Evolutionary conservation across 805 yeast genomes (phyloP).

Genomic region (Komagataella populi): DNA sequence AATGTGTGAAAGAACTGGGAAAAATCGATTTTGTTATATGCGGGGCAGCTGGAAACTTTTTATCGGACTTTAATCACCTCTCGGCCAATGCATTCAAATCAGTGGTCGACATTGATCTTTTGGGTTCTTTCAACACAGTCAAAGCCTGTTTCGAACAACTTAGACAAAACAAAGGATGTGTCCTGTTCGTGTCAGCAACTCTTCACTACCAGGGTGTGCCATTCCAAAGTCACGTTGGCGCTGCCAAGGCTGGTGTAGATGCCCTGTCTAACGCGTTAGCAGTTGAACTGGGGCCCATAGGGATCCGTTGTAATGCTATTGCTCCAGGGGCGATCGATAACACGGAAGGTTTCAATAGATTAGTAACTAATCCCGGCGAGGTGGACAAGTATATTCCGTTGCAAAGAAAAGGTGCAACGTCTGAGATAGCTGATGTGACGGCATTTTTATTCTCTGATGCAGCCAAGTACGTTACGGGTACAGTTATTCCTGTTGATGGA

Average conservation of each 20-base stretch:
- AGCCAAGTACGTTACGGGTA: slow-evolving; percentile 65
- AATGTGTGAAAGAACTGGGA: slow-evolving; percentile 58
- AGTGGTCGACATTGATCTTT: slow-evolving; percentile 73
- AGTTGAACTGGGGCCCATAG: slow-evolving; percentile 84
- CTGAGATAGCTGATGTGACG: slow-evolving; percentile 81
- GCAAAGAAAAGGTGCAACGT: slow-evolving; percentile 54
- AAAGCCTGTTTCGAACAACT: slow-evolving; percentile 69
- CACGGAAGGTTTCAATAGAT: slow-evolving; percentile 74
- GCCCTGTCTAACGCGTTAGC: slow-evolving; percentile 76
- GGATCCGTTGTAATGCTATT: slow-evolving; percentile 68
- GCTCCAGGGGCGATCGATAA: slow-evolving; percentile 88
- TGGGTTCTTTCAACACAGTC: slow-evolving; percentile 83
- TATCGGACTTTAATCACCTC: slow-evolving; percentile 65
- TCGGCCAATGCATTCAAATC: slow-evolving; percentile 82
- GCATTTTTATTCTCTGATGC: slow-evolving; percentile 78
- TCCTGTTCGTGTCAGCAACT: slow-evolving; percentile 78
- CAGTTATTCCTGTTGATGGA: slow-evolving; percentile 77
- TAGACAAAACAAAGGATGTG: slow-evolving; percentile 50
- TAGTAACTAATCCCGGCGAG: slow-evolving; percentile 29
- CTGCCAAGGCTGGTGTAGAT: slow-evolving; percentile 94
- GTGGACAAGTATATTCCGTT: slow-evolving; percentile 41
- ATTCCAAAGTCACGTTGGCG: slow-evolving; percentile 80
- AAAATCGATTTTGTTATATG: slow-evolving; percentile 78
- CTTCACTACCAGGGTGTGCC: slow-evolving; percentile 85
- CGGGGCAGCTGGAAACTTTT: slow-evolving; percentile 94